These are phyloP conservation scores for Eustoma russellianum DNA, from an alignment of 257 asterid genomes.

Conservation along the genomic window DNA sequence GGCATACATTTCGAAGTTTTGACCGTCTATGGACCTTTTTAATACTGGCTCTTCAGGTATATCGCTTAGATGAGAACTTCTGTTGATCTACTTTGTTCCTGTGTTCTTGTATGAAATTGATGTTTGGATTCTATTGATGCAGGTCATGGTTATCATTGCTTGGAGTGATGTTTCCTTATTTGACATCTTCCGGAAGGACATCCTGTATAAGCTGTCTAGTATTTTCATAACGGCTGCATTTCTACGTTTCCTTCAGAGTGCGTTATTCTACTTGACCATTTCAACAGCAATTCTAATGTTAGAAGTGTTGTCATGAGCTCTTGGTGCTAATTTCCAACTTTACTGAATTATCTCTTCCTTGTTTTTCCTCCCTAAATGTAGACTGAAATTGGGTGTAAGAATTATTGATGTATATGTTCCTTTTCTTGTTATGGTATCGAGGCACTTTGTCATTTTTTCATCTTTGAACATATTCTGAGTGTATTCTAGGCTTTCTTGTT, in stretches of 20 bases:
- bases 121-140: slow-evolving; percentile 23
- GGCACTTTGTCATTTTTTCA: too few relatives aligned
- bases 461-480: too few relatives aligned
- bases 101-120: slow-evolving; percentile 16
- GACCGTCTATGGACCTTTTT: slow-evolving; percentile 97
- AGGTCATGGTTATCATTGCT: slow-evolving; percentile 72
- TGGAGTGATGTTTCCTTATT: slow-evolving; percentile 62
- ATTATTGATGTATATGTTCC: background rate
- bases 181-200: slow-evolving; percentile 48
- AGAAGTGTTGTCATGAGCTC: background rate
- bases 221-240: slow-evolving; percentile 85
- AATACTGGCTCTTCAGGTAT: slow-evolving; percentile 74
- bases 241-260: slow-evolving; percentile 92
- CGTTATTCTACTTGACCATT: slow-evolving; percentile 11
- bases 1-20: slow-evolving; percentile 92
- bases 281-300: background rate
- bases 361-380: too few relatives aligned
- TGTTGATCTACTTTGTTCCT: slow-evolving; percentile 3
- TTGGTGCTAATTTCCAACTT: background rate
- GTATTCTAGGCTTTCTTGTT: too few relatives aligned
- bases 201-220: slow-evolving; percentile 57
- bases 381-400: background rate
- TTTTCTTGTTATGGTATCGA: too few relatives aligned
- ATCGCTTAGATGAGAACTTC: slow-evolving; percentile 11
- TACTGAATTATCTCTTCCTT: background rate